These are phyloP conservation scores for Combretum micranthum DNA, from an alignment of 345 rosid genomes.

Conservation along the genomic window DNA sequence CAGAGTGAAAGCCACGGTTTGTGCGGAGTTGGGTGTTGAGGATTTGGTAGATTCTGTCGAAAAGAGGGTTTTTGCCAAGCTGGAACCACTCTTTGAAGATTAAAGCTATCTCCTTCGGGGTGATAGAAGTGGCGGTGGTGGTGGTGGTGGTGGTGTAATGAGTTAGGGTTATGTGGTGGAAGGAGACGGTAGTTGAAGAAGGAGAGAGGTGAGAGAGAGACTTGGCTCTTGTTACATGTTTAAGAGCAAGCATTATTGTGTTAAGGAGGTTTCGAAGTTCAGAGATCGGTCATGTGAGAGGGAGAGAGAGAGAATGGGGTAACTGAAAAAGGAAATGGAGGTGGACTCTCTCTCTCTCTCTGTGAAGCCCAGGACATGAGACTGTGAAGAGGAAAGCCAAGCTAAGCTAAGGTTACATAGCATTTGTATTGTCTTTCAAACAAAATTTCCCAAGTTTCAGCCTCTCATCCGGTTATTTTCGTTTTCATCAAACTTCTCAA, in stretches of 20 bases:
- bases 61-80: slow-evolving; percentile 13
- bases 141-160: slow-evolving; percentile 8
- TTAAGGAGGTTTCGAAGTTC: background rate
- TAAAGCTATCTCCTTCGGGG: slow-evolving; percentile 19
- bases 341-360: background rate
- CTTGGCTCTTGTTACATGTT: slow-evolving; percentile 10
- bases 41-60: slow-evolving; percentile 40
- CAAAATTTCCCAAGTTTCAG: too few relatives aligned
- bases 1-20: slow-evolving; percentile 19
- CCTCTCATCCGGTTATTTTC: too few relatives aligned
- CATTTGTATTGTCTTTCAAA: too few relatives aligned
- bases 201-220: background rate
- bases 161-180: background rate
- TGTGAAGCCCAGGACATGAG: background rate
- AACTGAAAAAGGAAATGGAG: background rate
- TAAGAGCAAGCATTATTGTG: slow-evolving; percentile 12
- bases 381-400: background rate
- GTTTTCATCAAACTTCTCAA: too few relatives aligned
- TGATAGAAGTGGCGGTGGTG: background rate
- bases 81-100: slow-evolving; percentile 63
- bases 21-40: slow-evolving; percentile 18
- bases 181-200: background rate
- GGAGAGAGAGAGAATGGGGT: background rate
- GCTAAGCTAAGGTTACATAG: too few relatives aligned
- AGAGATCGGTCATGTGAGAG: background rate